Evolutionary conservation across 768 basidiomycete species (phyloP).

Genomic region (Phanerochaete carnosa): DNA sequence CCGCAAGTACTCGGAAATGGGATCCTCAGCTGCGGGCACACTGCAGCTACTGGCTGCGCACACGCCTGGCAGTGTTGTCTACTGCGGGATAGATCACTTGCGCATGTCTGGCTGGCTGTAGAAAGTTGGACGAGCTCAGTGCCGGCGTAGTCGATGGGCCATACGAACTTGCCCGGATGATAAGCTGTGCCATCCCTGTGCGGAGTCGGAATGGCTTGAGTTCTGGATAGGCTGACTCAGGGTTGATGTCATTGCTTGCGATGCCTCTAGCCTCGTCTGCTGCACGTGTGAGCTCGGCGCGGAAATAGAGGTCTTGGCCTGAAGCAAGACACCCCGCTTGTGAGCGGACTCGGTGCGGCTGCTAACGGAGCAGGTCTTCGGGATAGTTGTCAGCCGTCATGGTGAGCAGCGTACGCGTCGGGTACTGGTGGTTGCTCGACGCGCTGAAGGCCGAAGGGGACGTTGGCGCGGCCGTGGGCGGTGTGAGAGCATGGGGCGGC

Average conservation of each 20-base stretch:
- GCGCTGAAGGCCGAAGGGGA: background rate
- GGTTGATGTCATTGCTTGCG: background rate
- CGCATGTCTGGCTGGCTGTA: background rate
- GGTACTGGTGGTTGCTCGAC: background rate
- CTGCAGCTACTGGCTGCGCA: background rate
- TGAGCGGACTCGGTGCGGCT: background rate
- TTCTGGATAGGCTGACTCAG: background rate
- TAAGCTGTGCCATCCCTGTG: background rate
- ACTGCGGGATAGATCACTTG: background rate
- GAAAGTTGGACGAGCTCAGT: background rate
- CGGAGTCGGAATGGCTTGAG: conserved; percentile 2
- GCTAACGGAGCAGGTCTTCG: background rate
- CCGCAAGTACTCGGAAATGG: background rate
- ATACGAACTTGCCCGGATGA: background rate
- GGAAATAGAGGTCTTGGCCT: background rate
- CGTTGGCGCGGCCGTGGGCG: background rate
- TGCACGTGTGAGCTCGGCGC: conserved; percentile 1
- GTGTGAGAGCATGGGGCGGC: background rate
- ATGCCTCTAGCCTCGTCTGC: background rate
- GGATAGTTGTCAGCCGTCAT: background rate
- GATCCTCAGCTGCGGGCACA: too few species aligned
- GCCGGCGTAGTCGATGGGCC: background rate
- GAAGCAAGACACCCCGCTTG: background rate
- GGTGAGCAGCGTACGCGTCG: background rate
- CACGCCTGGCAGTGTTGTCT: too few species aligned